phyloP scores from a whole-genome alignment of 371 early-diverging fungal genomes.

The Fennellomyces sp. region DNA sequence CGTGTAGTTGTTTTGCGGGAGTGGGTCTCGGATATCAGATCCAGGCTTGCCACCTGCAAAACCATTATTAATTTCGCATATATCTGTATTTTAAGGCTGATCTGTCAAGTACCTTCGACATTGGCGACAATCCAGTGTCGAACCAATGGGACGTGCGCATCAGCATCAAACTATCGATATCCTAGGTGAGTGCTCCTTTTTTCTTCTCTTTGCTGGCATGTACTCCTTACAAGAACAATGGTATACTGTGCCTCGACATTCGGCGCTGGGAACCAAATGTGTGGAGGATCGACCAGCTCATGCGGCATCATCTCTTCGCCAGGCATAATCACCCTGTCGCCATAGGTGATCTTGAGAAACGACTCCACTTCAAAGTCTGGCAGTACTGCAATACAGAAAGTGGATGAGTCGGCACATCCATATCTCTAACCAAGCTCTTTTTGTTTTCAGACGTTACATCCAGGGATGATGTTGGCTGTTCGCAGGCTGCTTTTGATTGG shows the following conservation, averaged over 20 bases:
- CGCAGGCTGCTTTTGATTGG: neutral
- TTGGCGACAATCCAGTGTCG: conserved; percentile 38
- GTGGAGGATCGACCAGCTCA: conserved; percentile 17
- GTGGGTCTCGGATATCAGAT: conserved; percentile 3
- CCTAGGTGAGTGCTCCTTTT: neutral
- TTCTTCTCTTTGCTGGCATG: neutral
- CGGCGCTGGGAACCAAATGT: conserved; percentile 27
- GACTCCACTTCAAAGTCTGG: conserved; percentile 27
- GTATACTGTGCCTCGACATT: conserved; percentile 27
- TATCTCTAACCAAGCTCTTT: neutral
- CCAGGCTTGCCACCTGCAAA: conserved; percentile 14
- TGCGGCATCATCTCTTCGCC: conserved; percentile 26
- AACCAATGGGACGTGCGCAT: conserved; percentile 25
- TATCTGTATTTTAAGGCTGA: too few relatives aligned
- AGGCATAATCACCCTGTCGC: conserved; percentile 18
- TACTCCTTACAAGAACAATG: conserved; percentile 22
- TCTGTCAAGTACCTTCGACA: conserved; percentile 13
- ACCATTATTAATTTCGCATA: neutral
- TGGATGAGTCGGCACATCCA: neutral
- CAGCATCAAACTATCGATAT: conserved; percentile 24
- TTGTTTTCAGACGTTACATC: conserved; percentile 8
- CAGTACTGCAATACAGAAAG: conserved; percentile 1
- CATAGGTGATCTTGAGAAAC: conserved; percentile 25
- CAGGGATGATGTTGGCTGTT: conserved; percentile 11
- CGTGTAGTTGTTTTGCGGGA: conserved; percentile 14